These are phyloP conservation scores for Rhazya stricta DNA, from an alignment of 257 asterid genomes.

Conservation along the genomic window DNA sequence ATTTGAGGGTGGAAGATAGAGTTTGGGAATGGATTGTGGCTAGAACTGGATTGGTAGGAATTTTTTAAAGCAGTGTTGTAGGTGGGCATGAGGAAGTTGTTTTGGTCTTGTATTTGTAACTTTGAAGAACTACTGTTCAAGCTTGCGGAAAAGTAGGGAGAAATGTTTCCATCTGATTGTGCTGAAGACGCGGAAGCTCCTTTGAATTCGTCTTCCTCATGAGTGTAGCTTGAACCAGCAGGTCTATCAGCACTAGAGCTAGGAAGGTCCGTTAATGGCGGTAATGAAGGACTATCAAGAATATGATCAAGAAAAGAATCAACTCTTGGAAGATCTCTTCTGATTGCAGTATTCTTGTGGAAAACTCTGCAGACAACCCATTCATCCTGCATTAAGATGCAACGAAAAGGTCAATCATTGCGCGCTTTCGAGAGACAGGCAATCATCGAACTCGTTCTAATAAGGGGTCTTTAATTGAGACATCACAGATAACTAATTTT, in stretches of 20 bases:
- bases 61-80: not conserved
- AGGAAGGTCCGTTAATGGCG: constrained; percentile 39
- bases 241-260: constrained; percentile 10
- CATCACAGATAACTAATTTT: not conserved
- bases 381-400: constrained; percentile 49
- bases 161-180: constrained; percentile 25
- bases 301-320: constrained; percentile 55
- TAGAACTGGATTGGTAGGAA: constrained; percentile 11
- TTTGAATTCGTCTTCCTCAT: constrained; percentile 23
- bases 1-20: constrained; percentile 16
- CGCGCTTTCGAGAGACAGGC: not conserved
- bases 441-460: no score
- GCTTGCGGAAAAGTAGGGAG: constrained; percentile 21
- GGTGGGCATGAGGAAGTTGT: not conserved
- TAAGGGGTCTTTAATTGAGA: not conserved
- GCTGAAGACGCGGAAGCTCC: constrained; percentile 20
- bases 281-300: constrained; percentile 39
- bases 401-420: not conserved
- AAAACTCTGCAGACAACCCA: constrained; percentile 67
- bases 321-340: constrained; percentile 37
- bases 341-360: constrained; percentile 47
- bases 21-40: constrained; percentile 9
- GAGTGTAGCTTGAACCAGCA: constrained; percentile 19
- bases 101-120: not conserved
- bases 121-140: constrained; percentile 12